A percentile compares a stretch with the other conserved stretches of the same genome.
Conservation (phyloP, 495 filamentous ascomycete genomes). For the Podospora pseudoanserina region DNA sequence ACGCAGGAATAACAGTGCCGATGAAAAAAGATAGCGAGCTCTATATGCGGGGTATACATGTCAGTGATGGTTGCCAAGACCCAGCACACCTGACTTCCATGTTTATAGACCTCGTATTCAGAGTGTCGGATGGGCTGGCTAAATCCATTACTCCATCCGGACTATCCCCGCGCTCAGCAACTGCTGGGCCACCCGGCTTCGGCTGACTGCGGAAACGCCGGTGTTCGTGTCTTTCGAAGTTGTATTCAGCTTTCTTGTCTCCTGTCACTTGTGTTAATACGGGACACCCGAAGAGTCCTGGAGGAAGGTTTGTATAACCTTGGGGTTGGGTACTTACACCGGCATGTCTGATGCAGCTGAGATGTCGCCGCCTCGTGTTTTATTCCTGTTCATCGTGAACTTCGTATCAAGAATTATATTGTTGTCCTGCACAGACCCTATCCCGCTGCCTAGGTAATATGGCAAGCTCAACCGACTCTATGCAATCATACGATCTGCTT, state of each 20-base stretch:
- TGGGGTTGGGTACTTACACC: not conserved
- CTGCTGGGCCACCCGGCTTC: not conserved
- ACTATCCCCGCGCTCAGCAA: not conserved
- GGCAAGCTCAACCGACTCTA: not conserved
- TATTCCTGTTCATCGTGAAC: not conserved
- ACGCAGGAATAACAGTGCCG: not conserved
- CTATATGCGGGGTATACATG: not conserved
- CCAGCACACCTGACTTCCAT: not conserved
- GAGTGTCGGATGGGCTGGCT: conserved; percentile 2
- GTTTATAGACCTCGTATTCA: not conserved
- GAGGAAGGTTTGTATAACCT: not conserved
- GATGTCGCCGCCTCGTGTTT: not conserved
- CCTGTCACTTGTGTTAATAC: not conserved
- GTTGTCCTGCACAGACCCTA: too few species aligned
- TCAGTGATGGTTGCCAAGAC: not conserved
- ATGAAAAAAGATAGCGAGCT: not conserved
- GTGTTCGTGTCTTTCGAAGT: not conserved
- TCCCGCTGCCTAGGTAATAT: too few species aligned
- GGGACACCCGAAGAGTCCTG: not conserved
- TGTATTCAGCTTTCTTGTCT: not conserved
- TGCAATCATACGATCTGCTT: not conserved
- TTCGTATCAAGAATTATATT: not conserved
- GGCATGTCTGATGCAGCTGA: not conserved
- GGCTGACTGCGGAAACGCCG: not conserved
- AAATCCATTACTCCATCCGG: not conserved